A percentile compares a stretch with the other conserved stretches of the same genome.
Evolutionary conservation across 2,329 filamentous ascomycete genomes (phyloP).

Genomic region (Colletotrichum sp.): DNA sequence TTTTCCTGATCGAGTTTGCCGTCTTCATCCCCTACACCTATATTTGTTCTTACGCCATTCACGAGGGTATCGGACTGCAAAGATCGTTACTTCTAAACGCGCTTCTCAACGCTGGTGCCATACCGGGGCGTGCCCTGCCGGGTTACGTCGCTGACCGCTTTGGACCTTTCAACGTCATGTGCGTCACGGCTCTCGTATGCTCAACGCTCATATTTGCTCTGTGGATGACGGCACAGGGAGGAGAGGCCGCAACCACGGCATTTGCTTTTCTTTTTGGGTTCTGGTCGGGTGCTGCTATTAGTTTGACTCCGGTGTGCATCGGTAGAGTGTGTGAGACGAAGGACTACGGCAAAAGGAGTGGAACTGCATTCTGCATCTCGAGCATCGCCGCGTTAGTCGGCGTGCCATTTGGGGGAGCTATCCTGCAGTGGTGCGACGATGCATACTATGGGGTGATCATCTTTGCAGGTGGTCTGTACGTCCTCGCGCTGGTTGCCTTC

Average conservation of each 20-base stretch:
- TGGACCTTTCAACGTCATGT: conserved; percentile 73
- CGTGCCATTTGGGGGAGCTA: conserved; percentile 61
- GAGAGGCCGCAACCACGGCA: conserved; percentile 55
- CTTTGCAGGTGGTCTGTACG: conserved; percentile 56
- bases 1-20: conserved; percentile 65
- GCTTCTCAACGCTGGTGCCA: conserved; percentile 71
- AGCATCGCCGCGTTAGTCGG: conserved; percentile 62
- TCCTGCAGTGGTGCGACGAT: conserved; percentile 49
- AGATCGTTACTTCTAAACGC: conserved; percentile 72
- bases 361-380: conserved; percentile 72
- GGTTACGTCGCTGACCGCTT: conserved; percentile 70
- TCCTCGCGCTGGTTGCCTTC: conserved; percentile 38
- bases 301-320: conserved; percentile 73
- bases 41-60: conserved; percentile 66
- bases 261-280: conserved; percentile 74
- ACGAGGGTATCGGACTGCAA: conserved; percentile 52
- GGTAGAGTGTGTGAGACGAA: conserved; percentile 72
- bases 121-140: conserved; percentile 70
- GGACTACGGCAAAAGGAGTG: conserved; percentile 72
- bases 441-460: conserved; percentile 57
- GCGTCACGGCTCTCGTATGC: conserved; percentile 54
- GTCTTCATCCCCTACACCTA: conserved; percentile 72
- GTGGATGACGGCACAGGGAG: conserved; percentile 61
- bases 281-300: conserved; percentile 71
- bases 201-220: conserved; percentile 57